Base-by-base conservation (phyloP, 2,329 filamentous ascomycete genomes). In the Neophaeococcomyces aloes region DNA sequence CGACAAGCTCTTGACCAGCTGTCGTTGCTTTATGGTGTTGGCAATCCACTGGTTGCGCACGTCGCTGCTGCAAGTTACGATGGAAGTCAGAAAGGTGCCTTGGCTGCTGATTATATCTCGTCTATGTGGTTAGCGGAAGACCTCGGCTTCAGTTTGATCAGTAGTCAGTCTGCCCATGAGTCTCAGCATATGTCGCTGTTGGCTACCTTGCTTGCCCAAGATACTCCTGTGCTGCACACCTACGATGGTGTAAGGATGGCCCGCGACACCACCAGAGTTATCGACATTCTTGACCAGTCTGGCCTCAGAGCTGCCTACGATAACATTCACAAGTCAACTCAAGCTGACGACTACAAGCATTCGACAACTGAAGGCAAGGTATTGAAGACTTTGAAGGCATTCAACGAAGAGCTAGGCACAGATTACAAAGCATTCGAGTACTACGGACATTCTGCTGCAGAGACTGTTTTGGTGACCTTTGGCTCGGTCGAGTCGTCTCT, bases 371-470 rank as follows among this genome's bases (percentile, higher is more conserved):
- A 85, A 42, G 81, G 79, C 49, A 86, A 83, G 65, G 70, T 80
- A n/a, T 63, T 80, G 34, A 78, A 78, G 53, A 67, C 89, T 6
- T 69, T 93, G 39, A 74, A 77, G 50, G 74, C 81, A 17, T 80
- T 93, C 66, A 98, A 96, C 65, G 78, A 79, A 50, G 87, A 96
- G 68, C 79, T 98, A 18, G 91, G 89, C 46, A 96, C 91, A 34
- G 80, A 89, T 53, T 98, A 98, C 62, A 76, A 81, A 57, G 78
- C 86, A 5, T 98, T 96, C 56, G 91, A 98, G 67, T 98, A 98
- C 68, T 76, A 82, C 57, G 91, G 91, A 18, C 86, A 96, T 60
- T 70, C 76, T 38, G 70, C 78, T 33, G 78, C 91, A 3, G 83
- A 89, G 52, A 79, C 80, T 7, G 86, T 98, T 13, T 69, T 96